phyloP scores from a whole-genome alignment of 2,329 filamentous ascomycete genomes.

The Verticillium dahliae region DNA sequence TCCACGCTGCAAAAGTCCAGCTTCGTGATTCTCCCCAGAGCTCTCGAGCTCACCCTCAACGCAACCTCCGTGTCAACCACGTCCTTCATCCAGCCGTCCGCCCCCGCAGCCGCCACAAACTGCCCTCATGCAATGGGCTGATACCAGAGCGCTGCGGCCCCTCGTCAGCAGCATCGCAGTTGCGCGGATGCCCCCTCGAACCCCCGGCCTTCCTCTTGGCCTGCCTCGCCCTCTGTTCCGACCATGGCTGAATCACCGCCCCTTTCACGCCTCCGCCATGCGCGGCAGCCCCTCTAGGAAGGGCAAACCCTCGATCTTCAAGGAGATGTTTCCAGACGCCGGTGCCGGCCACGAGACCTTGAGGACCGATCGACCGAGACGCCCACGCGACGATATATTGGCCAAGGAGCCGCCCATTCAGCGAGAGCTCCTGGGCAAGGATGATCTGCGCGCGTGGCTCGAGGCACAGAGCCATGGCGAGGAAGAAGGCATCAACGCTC shows the following conservation, averaged over 20 bases:
- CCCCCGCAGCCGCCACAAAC: not conserved
- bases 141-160: constrained; percentile 9
- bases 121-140: constrained; percentile 12
- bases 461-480: constrained; percentile 3
- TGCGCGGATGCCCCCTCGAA: constrained; percentile 4
- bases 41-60: not conserved
- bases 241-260: not conserved
- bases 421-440: constrained; percentile 3
- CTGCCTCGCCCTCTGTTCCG: not conserved
- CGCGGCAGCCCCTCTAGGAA: not conserved
- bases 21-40: not conserved
- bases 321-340: not conserved
- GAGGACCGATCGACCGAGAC: not conserved
- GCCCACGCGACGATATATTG: not conserved
- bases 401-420: not conserved
- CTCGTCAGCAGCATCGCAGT: constrained; percentile 8
- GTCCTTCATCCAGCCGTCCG: not conserved
- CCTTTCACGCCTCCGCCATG: not conserved
- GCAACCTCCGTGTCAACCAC: not conserved
- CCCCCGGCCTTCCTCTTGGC: not conserved
- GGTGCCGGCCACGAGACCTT: not conserved
- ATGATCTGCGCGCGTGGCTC: constrained; percentile 9
- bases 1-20: too few species aligned
- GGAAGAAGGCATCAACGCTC: not conserved
- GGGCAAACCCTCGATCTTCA: not conserved